phyloP scores from a whole-genome alignment of 202 grass and related monocot genomes.

The Saccharum hybrid region DNA sequence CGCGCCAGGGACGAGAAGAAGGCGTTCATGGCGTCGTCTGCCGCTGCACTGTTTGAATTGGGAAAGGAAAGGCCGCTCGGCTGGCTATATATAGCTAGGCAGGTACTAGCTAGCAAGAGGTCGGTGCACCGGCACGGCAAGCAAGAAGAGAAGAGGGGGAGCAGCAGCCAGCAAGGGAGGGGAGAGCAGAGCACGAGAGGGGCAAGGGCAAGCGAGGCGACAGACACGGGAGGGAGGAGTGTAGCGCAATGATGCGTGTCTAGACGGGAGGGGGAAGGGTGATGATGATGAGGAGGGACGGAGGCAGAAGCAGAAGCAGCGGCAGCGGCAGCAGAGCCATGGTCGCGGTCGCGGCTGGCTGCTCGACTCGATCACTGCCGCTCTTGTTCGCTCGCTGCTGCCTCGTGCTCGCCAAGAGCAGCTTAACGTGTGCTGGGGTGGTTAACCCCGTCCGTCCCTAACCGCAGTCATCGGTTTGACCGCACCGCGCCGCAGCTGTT shows the following conservation, averaged over 20 bases:
- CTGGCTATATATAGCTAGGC: constrained; percentile 51
- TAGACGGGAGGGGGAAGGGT: constrained; percentile 72
- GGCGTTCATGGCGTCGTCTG: constrained; percentile 48
- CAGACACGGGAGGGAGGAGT: constrained; percentile 32
- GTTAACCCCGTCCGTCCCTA: background rate
- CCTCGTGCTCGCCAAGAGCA: background rate
- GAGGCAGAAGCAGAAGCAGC: constrained; percentile 7
- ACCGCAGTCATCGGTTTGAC: constrained; percentile 16
- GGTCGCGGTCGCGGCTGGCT: background rate
- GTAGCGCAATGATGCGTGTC: constrained; percentile 98
- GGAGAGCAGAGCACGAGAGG: background rate
- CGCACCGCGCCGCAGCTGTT: constrained; percentile 2
- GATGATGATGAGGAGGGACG: constrained; percentile 77
- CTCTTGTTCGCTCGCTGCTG: background rate
- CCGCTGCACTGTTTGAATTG: constrained; percentile 27
- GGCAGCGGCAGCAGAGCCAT: constrained; percentile 36
- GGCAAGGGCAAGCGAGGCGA: background rate
- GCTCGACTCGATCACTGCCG: constrained; percentile 1
- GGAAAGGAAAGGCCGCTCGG: constrained; percentile 9
- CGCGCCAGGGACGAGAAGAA: constrained; percentile 82
- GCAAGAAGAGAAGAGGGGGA: background rate
- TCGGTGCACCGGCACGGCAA: constrained; percentile 17
- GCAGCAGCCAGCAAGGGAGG: background rate
- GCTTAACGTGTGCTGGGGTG: background rate
- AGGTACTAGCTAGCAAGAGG: background rate